Percentiles rank a stretch among this genome's conserved stretches.
phyloP scores from a whole-genome alignment of 495 filamentous ascomycete species.

The Aspergillus bertholletiae region DNA sequence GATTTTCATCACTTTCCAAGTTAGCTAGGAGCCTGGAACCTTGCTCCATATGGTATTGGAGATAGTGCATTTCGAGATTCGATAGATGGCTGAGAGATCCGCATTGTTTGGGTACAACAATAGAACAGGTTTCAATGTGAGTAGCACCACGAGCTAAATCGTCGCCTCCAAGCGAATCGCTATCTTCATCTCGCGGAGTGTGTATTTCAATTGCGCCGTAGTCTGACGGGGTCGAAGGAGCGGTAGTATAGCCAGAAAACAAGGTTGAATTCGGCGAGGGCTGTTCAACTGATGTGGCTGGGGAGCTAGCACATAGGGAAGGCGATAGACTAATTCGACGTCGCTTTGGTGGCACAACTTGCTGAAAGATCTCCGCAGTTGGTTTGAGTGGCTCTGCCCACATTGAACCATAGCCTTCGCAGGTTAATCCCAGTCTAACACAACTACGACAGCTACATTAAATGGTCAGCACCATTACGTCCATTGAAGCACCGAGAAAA shows the following conservation, averaged over 20 bases:
- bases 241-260: neutral
- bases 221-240: conserved; percentile 2
- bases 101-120: conserved; percentile 6
- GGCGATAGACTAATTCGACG: conserved; percentile 25
- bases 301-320: conserved; percentile 15
- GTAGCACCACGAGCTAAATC: neutral
- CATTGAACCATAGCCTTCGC: conserved; percentile 44
- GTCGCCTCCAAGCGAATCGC: conserved; percentile 2
- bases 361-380: conserved; percentile 29
- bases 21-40: conserved; percentile 41
- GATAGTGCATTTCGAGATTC: conserved; percentile 35
- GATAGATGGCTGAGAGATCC: conserved; percentile 30
- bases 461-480: neutral
- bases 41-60: conserved; percentile 42
- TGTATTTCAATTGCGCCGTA: neutral
- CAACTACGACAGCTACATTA: conserved; percentile 37
- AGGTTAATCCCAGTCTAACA: conserved; percentile 32
- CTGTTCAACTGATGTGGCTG: conserved; percentile 10
- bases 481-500: no score
- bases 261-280: conserved; percentile 9
- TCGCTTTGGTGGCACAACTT: conserved; percentile 23
- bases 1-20: conserved; percentile 40
- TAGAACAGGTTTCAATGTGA: neutral
- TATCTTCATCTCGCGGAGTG: neutral
- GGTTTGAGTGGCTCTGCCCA: conserved; percentile 40